These are phyloP conservation scores for Populus simonii DNA, from an alignment of 345 rosid species.

Conservation along the genomic window DNA sequence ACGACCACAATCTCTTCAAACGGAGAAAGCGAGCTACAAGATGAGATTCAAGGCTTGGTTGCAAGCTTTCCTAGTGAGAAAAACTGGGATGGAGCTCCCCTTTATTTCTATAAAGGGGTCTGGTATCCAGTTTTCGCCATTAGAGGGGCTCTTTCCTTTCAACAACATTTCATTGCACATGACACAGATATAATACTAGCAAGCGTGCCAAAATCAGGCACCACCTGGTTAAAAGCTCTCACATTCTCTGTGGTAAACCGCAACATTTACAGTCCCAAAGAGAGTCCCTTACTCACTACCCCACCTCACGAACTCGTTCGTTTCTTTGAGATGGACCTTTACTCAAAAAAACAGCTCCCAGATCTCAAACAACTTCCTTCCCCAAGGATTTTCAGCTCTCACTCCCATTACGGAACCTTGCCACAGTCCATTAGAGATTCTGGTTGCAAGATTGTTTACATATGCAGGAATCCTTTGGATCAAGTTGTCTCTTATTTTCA, in stretches of 20 bases:
- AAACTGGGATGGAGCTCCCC: constrained; percentile 62
- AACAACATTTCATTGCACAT: constrained; percentile 28
- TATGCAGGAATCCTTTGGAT: constrained; percentile 28
- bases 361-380: constrained; percentile 16
- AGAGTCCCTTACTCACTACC: constrained; percentile 28
- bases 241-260: constrained; percentile 30
- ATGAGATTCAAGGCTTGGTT: too few species aligned
- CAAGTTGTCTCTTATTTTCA: not conserved
- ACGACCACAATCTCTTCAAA: too few species aligned
- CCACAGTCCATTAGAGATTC: constrained; percentile 1
- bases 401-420: too few species aligned
- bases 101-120: constrained; percentile 58
- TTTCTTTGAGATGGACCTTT: constrained; percentile 30
- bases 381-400: not conserved
- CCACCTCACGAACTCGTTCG: constrained; percentile 44
- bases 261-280: not conserved
- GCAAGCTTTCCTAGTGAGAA: constrained; percentile 44
- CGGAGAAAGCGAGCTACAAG: too few species aligned
- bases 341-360: not conserved
- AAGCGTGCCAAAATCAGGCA: constrained; percentile 43
- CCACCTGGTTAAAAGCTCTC: constrained; percentile 46
- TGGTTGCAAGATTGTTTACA: constrained; percentile 16
- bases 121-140: constrained; percentile 74
- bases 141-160: constrained; percentile 45
- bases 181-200: constrained; percentile 31